Conservation (phyloP, 192 early-diverging fungal genomes). For the Coemansia sp. region DNA sequence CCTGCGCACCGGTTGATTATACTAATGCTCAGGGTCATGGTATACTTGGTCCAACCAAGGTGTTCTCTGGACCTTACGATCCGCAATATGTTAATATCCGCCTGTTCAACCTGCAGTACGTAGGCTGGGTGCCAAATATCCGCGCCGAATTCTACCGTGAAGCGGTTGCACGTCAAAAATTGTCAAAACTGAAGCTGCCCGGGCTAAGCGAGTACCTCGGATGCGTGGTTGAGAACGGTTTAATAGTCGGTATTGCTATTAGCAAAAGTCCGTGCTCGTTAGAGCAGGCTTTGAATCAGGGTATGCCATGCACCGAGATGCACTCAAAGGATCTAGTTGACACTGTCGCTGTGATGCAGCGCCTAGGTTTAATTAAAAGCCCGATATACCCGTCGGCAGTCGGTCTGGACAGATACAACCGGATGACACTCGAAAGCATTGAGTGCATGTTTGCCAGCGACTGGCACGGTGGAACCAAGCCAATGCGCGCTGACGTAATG, state of each 20-base stretch:
- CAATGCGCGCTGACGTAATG: not conserved
- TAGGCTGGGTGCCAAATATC: conserved; percentile 19
- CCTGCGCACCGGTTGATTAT: conserved; percentile 7
- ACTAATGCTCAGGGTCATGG: conserved; percentile 4
- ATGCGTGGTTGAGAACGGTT: conserved; percentile 17
- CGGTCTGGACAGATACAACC: conserved; percentile 5
- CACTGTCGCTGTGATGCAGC: conserved; percentile 6
- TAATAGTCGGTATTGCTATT: conserved; percentile 15
- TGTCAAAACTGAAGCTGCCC: conserved; percentile 8
- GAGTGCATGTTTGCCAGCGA: conserved; percentile 12
- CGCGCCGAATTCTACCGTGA: conserved; percentile 14
- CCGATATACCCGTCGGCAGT: conserved; percentile 12
- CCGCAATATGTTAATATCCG: conserved; percentile 1
- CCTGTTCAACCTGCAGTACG: conserved; percentile 12
- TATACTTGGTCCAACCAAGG: not conserved
- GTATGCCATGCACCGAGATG: conserved; percentile 10
- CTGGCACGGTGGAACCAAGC: conserved; percentile 10
- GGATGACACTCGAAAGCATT: conserved; percentile 10
- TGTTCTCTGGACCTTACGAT: not conserved
- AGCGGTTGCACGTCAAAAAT: conserved; percentile 4
- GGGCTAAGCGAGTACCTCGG: conserved; percentile 10
- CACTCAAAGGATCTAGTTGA: conserved; percentile 6
- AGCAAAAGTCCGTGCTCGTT: not conserved
- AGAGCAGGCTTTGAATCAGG: conserved; percentile 3
- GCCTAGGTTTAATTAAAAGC: not conserved